Evolutionary conservation across 108 stramenopile species (phyloP).

Genomic region (Aurantiochytrium sp.): DNA sequence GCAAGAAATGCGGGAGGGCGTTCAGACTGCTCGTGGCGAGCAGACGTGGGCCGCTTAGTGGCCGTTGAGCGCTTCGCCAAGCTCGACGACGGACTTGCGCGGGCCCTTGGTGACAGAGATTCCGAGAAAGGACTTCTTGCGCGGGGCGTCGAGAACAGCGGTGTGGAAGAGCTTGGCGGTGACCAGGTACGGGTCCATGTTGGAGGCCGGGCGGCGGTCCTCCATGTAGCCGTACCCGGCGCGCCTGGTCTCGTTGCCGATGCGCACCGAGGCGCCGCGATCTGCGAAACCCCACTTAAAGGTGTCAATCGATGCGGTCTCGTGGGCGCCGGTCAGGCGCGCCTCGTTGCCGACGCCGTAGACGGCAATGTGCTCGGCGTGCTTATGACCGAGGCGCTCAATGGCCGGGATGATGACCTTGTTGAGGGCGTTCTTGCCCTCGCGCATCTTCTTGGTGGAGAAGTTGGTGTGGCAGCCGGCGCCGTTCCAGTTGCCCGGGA

Average conservation of each 20-base stretch:
- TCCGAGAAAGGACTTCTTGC: not conserved
- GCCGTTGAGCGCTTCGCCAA: not conserved
- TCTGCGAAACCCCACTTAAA: constrained; percentile 96
- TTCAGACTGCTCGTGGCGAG: no score
- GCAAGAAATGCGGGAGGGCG: no score
- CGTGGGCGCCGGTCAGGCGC: constrained; percentile 87
- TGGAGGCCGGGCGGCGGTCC: constrained; percentile 93
- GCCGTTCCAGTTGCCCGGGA: constrained; percentile 98
- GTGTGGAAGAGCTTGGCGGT: constrained; percentile 92
- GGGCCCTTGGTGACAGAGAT: not conserved
- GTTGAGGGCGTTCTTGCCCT: constrained; percentile 70
- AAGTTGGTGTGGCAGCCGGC: constrained; percentile 97
- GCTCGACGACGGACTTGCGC: not conserved
- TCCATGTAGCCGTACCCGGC: constrained; percentile 95
- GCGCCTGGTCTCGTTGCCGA: constrained; percentile 81
- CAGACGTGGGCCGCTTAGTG: no score
- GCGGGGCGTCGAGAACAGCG: constrained; percentile 36
- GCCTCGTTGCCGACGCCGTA: constrained; percentile 96
- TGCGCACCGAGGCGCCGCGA: constrained; percentile 88
- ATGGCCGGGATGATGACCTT: constrained; percentile 86
- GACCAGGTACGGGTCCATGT: constrained; percentile 94
- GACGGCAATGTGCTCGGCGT: constrained; percentile 90
- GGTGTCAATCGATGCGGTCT: constrained; percentile 83
- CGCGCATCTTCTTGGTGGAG: constrained; percentile 90
- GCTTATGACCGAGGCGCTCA: constrained; percentile 89